These are phyloP conservation scores for Otatea glauca DNA, from an alignment of 176 grass and related monocot genomes.

Conservation along the genomic window DNA sequence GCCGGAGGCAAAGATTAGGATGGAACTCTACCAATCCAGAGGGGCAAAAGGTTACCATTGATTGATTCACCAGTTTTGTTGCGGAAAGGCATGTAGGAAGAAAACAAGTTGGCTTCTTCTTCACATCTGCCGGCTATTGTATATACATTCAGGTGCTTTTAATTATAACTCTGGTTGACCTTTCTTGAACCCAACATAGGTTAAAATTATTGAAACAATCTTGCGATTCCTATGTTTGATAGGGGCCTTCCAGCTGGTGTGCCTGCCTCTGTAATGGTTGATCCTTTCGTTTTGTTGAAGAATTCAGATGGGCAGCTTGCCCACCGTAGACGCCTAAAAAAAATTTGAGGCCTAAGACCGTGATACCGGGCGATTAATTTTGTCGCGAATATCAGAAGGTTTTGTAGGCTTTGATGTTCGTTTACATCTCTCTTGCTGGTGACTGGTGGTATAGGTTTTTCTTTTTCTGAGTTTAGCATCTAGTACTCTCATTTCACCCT, in stretches of 20 bases:
- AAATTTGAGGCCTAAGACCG: too few species aligned
- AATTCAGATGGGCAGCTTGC: too few species aligned
- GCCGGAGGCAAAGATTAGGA: conserved; percentile 80
- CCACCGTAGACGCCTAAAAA: too few species aligned
- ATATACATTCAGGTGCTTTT: conserved; percentile 44
- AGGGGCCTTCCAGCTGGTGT: not conserved
- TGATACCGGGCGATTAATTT: conserved; percentile 11
- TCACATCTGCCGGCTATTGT: conserved; percentile 34
- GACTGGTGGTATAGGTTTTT: conserved; percentile 14
- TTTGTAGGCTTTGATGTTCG: conserved; percentile 32
- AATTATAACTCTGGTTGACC: not conserved
- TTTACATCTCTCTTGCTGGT: conserved; percentile 15
- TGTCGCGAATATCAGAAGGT: conserved; percentile 3
- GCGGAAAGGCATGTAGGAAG: conserved; percentile 26
- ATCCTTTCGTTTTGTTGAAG: too few species aligned
- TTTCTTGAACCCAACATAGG: conserved; percentile 9
- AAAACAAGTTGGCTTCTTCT: conserved; percentile 3
- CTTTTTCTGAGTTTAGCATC: conserved; percentile 8
- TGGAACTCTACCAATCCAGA: conserved; percentile 95
- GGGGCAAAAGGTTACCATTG: conserved; percentile 63
- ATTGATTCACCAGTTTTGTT: conserved; percentile 5
- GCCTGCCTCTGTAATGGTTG: too few species aligned
- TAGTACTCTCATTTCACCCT: conserved; percentile 30
- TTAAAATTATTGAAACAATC: conserved; percentile 6
- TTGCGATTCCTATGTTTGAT: not conserved